These are phyloP conservation scores for Phlebiopsis flavidoalba DNA, from an alignment of 768 basidiomycete species.

Conservation along the genomic window DNA sequence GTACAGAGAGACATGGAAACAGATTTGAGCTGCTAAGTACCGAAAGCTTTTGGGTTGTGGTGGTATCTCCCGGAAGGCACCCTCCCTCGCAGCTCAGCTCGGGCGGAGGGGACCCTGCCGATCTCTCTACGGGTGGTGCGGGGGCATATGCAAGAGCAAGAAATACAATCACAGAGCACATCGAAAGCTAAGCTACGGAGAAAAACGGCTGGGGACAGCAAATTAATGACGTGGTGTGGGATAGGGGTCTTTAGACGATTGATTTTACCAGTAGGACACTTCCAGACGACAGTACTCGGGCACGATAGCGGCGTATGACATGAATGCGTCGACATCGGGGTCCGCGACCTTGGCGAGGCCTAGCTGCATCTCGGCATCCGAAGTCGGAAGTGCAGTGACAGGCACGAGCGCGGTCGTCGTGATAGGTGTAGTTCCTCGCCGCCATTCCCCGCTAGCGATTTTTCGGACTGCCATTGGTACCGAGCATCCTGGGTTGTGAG, in stretches of 20 bases:
- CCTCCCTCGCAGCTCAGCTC: too few species aligned
- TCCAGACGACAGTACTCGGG: conserved; percentile 81
- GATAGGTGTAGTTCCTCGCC: conserved; percentile 35
- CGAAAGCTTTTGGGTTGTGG: neutral
- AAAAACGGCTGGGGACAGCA: conserved; percentile 4
- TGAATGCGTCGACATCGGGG: conserved; percentile 78
- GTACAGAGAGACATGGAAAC: neutral
- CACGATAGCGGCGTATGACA: conserved; percentile 81
- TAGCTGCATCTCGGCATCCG: conserved; percentile 66
- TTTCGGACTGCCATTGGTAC: conserved; percentile 19
- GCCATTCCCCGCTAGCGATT: conserved; percentile 24
- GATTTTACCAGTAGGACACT: conserved; percentile 66
- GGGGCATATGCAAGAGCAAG: conserved; percentile 1
- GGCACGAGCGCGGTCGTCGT: conserved; percentile 62
- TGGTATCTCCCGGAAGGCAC: neutral
- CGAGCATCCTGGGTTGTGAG: conserved; percentile 63
- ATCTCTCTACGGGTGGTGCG: neutral
- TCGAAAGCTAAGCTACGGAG: conserved; percentile 6
- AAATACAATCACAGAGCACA: conserved; percentile 5
- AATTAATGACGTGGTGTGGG: neutral
- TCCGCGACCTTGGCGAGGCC: conserved; percentile 82
- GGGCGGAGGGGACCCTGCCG: neutral
- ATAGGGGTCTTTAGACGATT: conserved; percentile 2
- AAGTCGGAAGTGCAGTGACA: conserved; percentile 65
- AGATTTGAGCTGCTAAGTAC: neutral